phyloP scores from a whole-genome alignment of 306 rosid species.

The Cicer yamashitae region DNA sequence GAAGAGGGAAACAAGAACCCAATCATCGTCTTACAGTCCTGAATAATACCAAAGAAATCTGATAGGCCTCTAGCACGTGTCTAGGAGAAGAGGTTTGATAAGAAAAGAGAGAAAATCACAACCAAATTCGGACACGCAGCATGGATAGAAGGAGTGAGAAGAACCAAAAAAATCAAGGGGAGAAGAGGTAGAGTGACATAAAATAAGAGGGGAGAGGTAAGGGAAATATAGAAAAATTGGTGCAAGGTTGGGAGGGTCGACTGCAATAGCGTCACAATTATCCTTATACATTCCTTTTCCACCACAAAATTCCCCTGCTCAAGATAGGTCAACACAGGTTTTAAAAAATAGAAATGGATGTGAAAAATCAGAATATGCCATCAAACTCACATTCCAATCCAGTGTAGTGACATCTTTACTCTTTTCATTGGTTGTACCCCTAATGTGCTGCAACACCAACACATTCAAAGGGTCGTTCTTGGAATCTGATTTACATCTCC shows the following conservation, averaged over 20 bases:
- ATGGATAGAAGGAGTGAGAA: neutral
- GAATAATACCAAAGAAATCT: slow-evolving; percentile 15
- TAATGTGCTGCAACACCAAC: slow-evolving; percentile 87
- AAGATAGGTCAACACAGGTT: neutral
- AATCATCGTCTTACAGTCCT: neutral
- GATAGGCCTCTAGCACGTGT: neutral
- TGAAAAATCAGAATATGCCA: slow-evolving; percentile 13
- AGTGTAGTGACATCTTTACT: slow-evolving; percentile 95
- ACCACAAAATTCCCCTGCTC: slow-evolving; percentile 8
- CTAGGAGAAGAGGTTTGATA: neutral
- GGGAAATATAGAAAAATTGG: neutral
- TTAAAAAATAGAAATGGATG: slow-evolving; percentile 18
- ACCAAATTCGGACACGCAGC: neutral
- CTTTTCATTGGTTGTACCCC: slow-evolving; percentile 78
- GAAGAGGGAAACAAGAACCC: neutral
- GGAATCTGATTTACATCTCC: slow-evolving; percentile 60
- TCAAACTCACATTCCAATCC: slow-evolving; percentile 92
- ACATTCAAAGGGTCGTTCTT: slow-evolving; percentile 60
- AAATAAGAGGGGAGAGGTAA: neutral
- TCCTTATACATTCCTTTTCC: neutral
- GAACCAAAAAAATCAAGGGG: neutral
- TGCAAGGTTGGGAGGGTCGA: neutral
- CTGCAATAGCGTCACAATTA: neutral
- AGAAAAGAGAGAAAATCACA: slow-evolving; percentile 5
- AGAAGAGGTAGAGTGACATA: neutral